Base-by-base conservation (phyloP, 345 rosid genomes). In the Turnera subulata region DNA sequence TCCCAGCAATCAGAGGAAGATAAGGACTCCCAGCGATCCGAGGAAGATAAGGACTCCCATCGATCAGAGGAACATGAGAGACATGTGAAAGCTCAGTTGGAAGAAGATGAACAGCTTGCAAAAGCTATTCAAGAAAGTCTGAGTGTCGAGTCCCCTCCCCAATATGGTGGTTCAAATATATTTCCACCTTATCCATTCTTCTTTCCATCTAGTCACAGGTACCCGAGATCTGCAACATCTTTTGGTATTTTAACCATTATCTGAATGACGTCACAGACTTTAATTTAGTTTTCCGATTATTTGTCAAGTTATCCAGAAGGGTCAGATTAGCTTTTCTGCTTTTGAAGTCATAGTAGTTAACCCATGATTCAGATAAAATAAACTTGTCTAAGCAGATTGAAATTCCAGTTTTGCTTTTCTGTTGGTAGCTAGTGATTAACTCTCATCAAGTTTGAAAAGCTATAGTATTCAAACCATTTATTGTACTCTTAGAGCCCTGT, bases 31-130 rank as follows among this genome's bases (percentile, higher is more conserved):
- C 29, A 21, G 16, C 29, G 12, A 13, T 21, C 43, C 3, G 54
- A 58, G 38, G 70, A 66, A 82, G 84, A 78, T 46, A 67, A 75
- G 54, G 70, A 75, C 57, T 78, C 76, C 50, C 53, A 35, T 46
- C 75, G 79, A 38, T 65, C 70, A 42, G 84, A 81, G 47, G 86
- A 85, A 38, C 82, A 80, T 60, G 88, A 83, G 54, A 56, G 6
- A 9, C 63, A 23, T 37, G 50, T 68, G 11, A 73, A 63, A 67
- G 67, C 86, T 71, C 96, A 88, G 52, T n/a, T 85, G 46, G 95
- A 90, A 71, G 97, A 94, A 72, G 99, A 90, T 52, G 97, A 85
- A 70, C 77, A 65, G 63, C 86, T 94, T 1, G 97, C 99, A 20
- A 84, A 64, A 78, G 97, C 96, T 67, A 43, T 94, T 62, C 95